phyloP scores from a whole-genome alignment of 1,284 basidiomycete genomes.

The Cerrena zonata region DNA sequence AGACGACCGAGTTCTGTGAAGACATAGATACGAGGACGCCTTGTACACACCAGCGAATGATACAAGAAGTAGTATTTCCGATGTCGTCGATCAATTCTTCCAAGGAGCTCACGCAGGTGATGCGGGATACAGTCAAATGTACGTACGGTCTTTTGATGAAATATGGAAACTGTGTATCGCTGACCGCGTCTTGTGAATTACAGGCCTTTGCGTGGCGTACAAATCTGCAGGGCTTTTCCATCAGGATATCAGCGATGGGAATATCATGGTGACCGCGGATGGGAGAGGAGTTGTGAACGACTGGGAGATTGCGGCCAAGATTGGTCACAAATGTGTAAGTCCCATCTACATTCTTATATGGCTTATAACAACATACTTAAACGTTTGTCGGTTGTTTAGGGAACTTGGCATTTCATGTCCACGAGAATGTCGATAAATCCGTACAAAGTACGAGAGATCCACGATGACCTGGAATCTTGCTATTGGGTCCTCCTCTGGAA shows the following conservation, averaged over 20 bases:
- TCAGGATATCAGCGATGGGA: no score
- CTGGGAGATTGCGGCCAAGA: no score
- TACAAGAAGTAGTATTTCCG: conserved; percentile 3
- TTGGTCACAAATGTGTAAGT: no score
- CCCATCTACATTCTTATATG: no score
- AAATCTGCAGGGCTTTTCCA: no score
- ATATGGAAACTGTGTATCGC: no score
- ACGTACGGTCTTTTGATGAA: background rate
- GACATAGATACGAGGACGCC: background rate
- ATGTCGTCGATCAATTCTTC: background rate
- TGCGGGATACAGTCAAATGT: conserved; percentile 2
- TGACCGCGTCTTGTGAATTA: no score
- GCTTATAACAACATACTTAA: no score
- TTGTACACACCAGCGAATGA: conserved; percentile 4
- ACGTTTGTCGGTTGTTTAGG: no score
- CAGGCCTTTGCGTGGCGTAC: no score
- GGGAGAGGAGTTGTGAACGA: no score
- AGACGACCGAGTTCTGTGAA: background rate
- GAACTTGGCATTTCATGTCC: conserved; percentile 4
- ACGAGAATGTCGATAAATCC: background rate
- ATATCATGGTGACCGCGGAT: no score
- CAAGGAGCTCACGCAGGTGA: background rate
- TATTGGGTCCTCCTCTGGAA: background rate
- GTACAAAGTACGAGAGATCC: background rate
- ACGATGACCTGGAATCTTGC: background rate